Evolutionary conservation across 495 filamentous ascomycete genomes (phyloP).

Genomic region (Clavariopsis aquatica): DNA sequence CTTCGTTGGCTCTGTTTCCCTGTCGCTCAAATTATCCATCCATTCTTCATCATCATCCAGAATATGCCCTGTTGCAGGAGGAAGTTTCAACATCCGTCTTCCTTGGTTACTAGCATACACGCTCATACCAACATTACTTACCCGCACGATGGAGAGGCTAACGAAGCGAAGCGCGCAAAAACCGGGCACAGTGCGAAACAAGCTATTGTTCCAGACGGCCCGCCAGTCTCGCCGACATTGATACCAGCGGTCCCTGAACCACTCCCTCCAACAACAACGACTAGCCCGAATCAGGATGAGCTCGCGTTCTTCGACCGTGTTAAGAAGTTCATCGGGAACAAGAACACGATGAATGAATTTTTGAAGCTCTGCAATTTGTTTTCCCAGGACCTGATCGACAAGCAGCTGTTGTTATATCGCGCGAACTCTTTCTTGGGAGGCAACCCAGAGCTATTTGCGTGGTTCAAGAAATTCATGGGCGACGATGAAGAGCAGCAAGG

Average conservation of each 20-base stretch:
- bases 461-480: conserved; percentile 77
- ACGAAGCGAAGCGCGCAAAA: conserved; percentile 54
- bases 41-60: not conserved
- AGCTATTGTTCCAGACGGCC: conserved; percentile 61
- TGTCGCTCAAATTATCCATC: not conserved
- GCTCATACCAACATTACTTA: not conserved
- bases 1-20: not conserved
- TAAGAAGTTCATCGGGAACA: conserved; percentile 93
- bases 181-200: conserved; percentile 64
- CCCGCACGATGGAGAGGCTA: not conserved
- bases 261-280: conserved; percentile 68
- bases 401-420: conserved; percentile 74
- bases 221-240: conserved; percentile 80
- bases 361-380: conserved; percentile 93
- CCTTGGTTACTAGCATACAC: not conserved
- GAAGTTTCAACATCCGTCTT: not conserved
- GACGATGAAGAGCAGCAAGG: conserved; percentile 66
- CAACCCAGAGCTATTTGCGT: conserved; percentile 81
- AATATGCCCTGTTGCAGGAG: not conserved
- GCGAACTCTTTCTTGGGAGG: conserved; percentile 83
- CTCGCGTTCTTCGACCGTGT: conserved; percentile 92
- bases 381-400: conserved; percentile 85
- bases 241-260: conserved; percentile 85
- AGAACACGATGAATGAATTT: conserved; percentile 89
- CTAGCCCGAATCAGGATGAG: conserved; percentile 68